Percentiles rank a stretch among this genome's conserved stretches.
phyloP scores from a whole-genome alignment of 352 stramenopile species.

The Phytophthora melonis region DNA sequence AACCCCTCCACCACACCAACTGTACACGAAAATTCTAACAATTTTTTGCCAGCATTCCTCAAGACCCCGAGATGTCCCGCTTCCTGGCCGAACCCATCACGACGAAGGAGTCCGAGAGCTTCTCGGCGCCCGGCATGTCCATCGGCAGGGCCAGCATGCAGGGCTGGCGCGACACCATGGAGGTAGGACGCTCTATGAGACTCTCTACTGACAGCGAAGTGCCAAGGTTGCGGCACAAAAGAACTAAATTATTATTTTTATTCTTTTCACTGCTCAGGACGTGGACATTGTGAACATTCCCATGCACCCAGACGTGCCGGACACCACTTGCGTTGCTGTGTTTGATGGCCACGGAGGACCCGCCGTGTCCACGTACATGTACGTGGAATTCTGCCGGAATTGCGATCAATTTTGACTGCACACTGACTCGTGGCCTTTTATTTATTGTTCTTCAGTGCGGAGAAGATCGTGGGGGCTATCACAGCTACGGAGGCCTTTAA shows the following conservation, averaged over 20 bases:
- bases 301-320: conserved; percentile 61
- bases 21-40: conserved; percentile 6
- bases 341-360: conserved; percentile 88
- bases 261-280: conserved; percentile 48
- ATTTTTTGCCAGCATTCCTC: conserved; percentile 2
- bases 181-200: conserved; percentile 49
- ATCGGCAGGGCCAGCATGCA: conserved; percentile 85
- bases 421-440: conserved; percentile 7
- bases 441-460: conserved; percentile 50
- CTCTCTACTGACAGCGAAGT: background rate
- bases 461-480: conserved; percentile 74
- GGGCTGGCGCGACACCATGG: conserved; percentile 88
- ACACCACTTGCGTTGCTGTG: conserved; percentile 77
- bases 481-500: conserved; percentile 79
- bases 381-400: conserved; percentile 21
- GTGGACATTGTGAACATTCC: conserved; percentile 78
- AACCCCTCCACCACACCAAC: background rate
- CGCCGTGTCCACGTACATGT: conserved; percentile 76
- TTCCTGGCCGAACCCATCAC: conserved; percentile 88
- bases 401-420: conserved; percentile 1
- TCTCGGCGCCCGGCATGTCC: conserved; percentile 52
- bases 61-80: conserved; percentile 64
- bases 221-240: conserved; percentile 4
- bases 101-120: conserved; percentile 67
- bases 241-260: conserved; percentile 14